Evolutionary conservation across 805 yeast species (phyloP).

Genomic region (Geotrichum ghanense): DNA sequence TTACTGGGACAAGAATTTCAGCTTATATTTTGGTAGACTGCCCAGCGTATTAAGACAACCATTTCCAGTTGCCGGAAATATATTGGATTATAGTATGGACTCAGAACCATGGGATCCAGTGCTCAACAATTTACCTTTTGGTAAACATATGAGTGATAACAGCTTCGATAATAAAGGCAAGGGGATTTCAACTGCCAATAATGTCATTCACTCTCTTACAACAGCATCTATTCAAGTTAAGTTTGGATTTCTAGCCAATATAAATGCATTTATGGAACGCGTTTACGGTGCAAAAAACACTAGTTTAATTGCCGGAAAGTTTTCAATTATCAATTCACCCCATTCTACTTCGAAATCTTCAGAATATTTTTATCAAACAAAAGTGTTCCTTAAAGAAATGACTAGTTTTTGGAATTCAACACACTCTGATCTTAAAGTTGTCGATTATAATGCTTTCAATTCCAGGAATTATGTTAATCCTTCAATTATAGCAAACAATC

Average conservation of each 20-base stretch:
- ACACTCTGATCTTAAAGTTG: neutral
- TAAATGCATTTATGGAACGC: neutral
- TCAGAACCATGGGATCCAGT: constrained; percentile 3
- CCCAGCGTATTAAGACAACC: neutral
- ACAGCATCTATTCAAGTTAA: neutral
- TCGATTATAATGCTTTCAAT: neutral
- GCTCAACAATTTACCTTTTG: neutral
- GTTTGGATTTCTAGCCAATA: neutral
- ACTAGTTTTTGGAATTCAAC: neutral
- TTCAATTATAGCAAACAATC: neutral
- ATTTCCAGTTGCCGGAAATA: neutral
- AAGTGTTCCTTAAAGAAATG: neutral
- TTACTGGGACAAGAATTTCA: constrained; percentile 2
- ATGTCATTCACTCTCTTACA: neutral
- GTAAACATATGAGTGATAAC: neutral
- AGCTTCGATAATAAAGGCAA: neutral
- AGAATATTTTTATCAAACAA: neutral
- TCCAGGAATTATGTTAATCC: neutral
- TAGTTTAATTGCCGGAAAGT: neutral
- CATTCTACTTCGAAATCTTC: neutral
- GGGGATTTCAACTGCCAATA: neutral
- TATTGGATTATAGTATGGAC: constrained; percentile 1
- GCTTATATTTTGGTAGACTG: constrained; percentile 1
- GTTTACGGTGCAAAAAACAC: neutral
- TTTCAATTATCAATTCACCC: neutral